These are phyloP conservation scores for Euphorbia lathyris DNA, from an alignment of 345 rosid genomes.

Conservation along the genomic window DNA sequence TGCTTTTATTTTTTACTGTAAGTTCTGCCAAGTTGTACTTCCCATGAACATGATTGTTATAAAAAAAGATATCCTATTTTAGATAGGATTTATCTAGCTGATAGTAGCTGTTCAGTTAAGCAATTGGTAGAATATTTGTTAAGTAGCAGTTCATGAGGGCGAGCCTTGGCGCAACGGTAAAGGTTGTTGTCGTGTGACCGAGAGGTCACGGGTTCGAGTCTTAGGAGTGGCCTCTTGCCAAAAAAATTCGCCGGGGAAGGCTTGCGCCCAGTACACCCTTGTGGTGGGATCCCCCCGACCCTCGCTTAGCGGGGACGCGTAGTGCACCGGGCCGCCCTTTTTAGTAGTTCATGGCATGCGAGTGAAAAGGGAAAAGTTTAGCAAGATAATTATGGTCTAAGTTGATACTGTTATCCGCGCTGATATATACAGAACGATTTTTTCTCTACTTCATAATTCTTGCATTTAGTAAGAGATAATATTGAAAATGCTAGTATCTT, in stretches of 20 bases:
- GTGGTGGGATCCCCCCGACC: too few relatives aligned
- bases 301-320: too few relatives aligned
- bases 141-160: neutral
- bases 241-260: too few relatives aligned
- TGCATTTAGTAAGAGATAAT: neutral
- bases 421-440: neutral
- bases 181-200: too few relatives aligned
- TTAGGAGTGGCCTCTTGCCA: too few relatives aligned
- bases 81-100: neutral
- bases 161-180: too few relatives aligned
- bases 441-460: neutral
- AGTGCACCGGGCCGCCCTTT: too few relatives aligned
- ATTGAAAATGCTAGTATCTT: neutral
- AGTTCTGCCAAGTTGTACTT: conserved; percentile 21
- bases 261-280: too few relatives aligned
- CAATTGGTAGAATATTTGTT: neutral
- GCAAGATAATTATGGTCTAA: neutral
- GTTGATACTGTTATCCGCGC: neutral
- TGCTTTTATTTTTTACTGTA: conserved; percentile 65
- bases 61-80: neutral
- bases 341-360: neutral
- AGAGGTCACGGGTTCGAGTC: too few relatives aligned
- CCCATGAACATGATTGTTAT: neutral
- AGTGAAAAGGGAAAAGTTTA: neutral
- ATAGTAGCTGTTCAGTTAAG: neutral